phyloP scores from a whole-genome alignment of 2,329 filamentous ascomycete genomes.

The Talaromyces piceae region DNA sequence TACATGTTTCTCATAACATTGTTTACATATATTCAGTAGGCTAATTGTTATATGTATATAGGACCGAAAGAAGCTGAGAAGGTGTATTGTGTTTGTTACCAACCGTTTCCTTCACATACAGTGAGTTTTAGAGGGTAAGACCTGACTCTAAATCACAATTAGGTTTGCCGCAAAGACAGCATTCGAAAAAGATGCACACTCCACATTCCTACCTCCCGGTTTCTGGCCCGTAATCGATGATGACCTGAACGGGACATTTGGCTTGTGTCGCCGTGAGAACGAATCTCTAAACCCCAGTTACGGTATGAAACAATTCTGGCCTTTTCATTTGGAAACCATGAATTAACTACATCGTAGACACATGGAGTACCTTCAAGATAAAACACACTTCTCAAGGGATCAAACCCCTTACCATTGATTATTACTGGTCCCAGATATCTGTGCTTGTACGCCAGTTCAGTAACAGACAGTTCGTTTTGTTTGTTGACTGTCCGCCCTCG shows the following conservation, averaged over 20 bases:
- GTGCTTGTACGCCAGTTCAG: conserved; percentile 6
- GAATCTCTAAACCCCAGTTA: neutral
- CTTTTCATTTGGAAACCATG: neutral
- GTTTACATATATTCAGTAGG: neutral
- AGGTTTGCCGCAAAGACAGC: neutral
- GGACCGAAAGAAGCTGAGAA: neutral
- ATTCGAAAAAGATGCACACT: neutral
- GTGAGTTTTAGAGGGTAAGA: neutral
- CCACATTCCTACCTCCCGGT: conserved; percentile 5
- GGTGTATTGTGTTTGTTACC: conserved; percentile 4
- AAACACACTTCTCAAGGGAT: conserved; percentile 5
- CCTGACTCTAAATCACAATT: neutral
- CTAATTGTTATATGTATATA: neutral
- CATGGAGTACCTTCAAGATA: conserved; percentile 11
- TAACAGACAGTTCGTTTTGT: conserved; percentile 6
- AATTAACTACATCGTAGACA: neutral
- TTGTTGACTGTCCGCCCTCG: conserved; percentile 5
- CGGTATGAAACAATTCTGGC: neutral
- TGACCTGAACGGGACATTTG: conserved; percentile 9
- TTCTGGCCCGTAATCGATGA: conserved; percentile 8
- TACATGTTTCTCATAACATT: too few relatives aligned
- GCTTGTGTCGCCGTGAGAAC: conserved; percentile 2
- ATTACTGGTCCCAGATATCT: conserved; percentile 11
- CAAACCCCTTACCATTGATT: neutral
- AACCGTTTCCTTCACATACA: neutral